Conservation (phyloP, 352 stramenopile genomes). For the Thalassiosira hispida region DNA sequence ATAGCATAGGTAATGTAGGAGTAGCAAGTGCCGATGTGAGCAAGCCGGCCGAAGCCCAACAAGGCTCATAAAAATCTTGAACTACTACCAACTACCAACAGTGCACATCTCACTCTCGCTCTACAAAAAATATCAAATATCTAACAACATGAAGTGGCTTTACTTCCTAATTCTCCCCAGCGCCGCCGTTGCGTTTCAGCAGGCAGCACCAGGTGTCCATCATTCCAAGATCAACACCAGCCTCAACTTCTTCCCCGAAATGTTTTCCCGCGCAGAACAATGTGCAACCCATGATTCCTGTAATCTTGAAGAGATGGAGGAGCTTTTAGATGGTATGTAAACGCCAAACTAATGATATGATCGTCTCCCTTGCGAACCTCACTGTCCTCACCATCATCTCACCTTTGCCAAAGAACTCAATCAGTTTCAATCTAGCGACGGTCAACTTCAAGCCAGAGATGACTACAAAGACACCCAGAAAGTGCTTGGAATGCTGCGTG, state of each 20-base stretch:
- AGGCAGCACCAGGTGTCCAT: too few species aligned
- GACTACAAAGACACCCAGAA: slow-evolving; percentile 23
- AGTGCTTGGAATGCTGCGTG: slow-evolving; percentile 26
- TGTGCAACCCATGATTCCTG: slow-evolving; percentile 35
- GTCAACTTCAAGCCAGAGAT: slow-evolving; percentile 24
- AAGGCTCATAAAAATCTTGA: too few species aligned
- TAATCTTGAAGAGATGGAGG: slow-evolving; percentile 28
- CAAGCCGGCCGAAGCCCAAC: too few species aligned
- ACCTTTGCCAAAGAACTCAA: slow-evolving; percentile 17
- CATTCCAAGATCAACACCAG: too few species aligned
- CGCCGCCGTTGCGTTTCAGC: too few species aligned
- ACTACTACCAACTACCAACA: too few species aligned
- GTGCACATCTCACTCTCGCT: too few species aligned
- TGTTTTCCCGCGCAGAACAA: slow-evolving; percentile 24
- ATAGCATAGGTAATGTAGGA: too few species aligned
- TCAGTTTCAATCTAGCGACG: slow-evolving; percentile 20
- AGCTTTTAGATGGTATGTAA: slow-evolving; percentile 17
- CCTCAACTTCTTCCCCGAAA: slow-evolving; percentile 20
- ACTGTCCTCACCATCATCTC: background rate
- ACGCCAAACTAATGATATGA: background rate
- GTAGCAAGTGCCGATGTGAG: too few species aligned
- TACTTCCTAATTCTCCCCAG: too few species aligned
- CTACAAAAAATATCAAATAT: too few species aligned
- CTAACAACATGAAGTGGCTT: too few species aligned
- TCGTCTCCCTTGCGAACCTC: background rate